These are phyloP conservation scores for Cercospora sp. DNA, from an alignment of 2,329 filamentous ascomycete genomes.

Conservation along the genomic window DNA sequence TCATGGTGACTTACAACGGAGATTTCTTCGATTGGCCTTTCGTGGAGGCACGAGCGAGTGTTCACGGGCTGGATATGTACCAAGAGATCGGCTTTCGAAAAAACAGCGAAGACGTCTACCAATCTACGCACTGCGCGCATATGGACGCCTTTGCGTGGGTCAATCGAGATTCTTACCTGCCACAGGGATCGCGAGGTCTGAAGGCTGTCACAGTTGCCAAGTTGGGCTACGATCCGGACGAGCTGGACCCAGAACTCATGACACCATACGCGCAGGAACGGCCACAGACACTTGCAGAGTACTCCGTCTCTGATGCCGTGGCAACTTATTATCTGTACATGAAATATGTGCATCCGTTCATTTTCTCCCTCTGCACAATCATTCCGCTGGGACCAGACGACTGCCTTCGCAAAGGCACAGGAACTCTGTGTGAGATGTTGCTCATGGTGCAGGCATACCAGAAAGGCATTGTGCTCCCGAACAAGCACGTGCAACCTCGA, in stretches of 20 bases:
- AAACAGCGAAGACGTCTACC: conserved; percentile 93
- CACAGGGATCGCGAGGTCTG: conserved; percentile 92
- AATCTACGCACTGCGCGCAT: conserved; percentile 92
- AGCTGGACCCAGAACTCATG: conserved; percentile 97
- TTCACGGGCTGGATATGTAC: conserved; percentile 99
- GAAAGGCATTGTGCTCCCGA: conserved; percentile 86
- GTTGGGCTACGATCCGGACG: conserved; percentile 95
- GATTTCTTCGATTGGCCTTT: conserved; percentile 99
- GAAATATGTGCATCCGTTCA: conserved; percentile 99
- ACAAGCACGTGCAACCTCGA: conserved; percentile 88
- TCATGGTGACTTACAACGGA: conserved; percentile 99
- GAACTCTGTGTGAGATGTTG: conserved; percentile 98
- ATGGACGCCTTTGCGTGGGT: conserved; percentile 99
- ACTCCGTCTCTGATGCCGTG: conserved; percentile 97
- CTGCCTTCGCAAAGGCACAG: conserved; percentile 89
- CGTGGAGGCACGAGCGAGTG: conserved; percentile 86
- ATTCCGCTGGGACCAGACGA: conserved; percentile 91
- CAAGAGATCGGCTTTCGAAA: conserved; percentile 96
- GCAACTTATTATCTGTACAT: conserved; percentile 99
- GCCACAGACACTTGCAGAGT: conserved; percentile 92
- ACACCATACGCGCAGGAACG: conserved; percentile 82
- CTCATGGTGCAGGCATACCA: conserved; percentile 98
- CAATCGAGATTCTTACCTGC: conserved; percentile 95
- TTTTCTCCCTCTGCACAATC: conserved; percentile 97
- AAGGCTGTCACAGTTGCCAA: conserved; percentile 98